Percentiles rank a stretch among this genome's conserved stretches.
These are phyloP conservation scores for Saururus chinensis DNA, from an alignment of 164 flowering plant genomes.

Conservation along the genomic window DNA sequence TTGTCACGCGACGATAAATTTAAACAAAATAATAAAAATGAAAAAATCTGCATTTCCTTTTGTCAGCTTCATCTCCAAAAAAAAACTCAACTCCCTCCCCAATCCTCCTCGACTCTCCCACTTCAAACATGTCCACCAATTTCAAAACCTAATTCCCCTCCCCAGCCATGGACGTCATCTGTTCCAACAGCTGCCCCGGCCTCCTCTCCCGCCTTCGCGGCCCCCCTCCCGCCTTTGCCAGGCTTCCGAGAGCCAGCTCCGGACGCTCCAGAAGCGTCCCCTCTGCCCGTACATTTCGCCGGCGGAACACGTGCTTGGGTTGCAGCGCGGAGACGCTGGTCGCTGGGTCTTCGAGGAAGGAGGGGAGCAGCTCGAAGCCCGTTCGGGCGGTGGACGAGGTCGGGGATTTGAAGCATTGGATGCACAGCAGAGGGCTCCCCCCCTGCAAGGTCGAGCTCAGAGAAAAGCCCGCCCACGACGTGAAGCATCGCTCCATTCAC, in stretches of 20 bases:
- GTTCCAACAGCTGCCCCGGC: neutral
- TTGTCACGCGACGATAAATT: too few relatives aligned
- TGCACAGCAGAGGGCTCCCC: conserved; percentile 84
- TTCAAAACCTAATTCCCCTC: neutral
- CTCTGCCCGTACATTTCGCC: conserved; percentile 12
- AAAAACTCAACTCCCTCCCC: neutral
- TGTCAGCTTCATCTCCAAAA: too few relatives aligned
- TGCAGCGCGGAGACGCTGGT: conserved; percentile 53
- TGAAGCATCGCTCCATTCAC: conserved; percentile 52
- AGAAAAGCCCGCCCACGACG: conserved; percentile 55
- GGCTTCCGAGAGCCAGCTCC: conserved; percentile 9
- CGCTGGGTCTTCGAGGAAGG: conserved; percentile 25
- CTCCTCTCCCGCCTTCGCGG: neutral
- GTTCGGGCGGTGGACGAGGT: conserved; percentile 23
- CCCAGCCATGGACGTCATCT: too few relatives aligned
- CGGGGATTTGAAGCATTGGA: conserved; percentile 81
- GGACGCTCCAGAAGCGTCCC: neutral
- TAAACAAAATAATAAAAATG: too few relatives aligned
- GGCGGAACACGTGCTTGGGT: conserved; percentile 26
- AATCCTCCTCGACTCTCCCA: neutral
- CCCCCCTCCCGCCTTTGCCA: conserved; percentile 10
- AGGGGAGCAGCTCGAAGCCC: conserved; percentile 21
- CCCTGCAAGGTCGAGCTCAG: conserved; percentile 73
- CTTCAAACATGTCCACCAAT: neutral
- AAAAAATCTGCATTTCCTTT: too few relatives aligned